phyloP scores from a whole-genome alignment of 108 stramenopile genomes.

The Stephanodiscus minutulus region DNA sequence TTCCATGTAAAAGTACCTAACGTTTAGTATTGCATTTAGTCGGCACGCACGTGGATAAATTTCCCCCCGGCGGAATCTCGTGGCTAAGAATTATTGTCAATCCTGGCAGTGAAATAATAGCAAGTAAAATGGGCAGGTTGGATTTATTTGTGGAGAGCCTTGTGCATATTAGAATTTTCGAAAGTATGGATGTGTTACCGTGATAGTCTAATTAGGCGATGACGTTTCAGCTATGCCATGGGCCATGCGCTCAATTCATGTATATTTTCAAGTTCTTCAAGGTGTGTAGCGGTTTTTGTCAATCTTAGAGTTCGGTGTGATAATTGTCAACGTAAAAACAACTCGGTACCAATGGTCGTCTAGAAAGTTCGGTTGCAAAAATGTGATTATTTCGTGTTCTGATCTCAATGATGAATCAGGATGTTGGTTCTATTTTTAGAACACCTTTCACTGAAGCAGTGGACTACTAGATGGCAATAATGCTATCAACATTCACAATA shows the following conservation, averaged over 20 bases:
- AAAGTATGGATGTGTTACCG: background rate
- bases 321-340: too few species aligned
- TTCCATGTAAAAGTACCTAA: background rate
- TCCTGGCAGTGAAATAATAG: background rate
- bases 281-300: too few species aligned
- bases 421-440: background rate
- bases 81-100: background rate
- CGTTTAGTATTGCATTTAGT: background rate
- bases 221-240: too few species aligned
- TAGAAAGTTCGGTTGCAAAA: too few species aligned
- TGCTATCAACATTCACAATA: background rate
- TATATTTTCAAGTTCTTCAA: too few species aligned
- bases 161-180: too few species aligned
- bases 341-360: too few species aligned
- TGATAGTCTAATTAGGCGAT: too few species aligned
- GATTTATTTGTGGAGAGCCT: background rate
- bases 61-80: background rate
- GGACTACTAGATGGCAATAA: too few species aligned
- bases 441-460: background rate
- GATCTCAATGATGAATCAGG: background rate
- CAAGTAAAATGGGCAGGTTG: background rate
- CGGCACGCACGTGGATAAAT: background rate
- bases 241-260: too few species aligned
- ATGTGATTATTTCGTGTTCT: too few species aligned
- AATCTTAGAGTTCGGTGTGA: too few species aligned